phyloP scores from a whole-genome alignment of 169 alveolate species.

The Plasmodium falciparum region DNA sequence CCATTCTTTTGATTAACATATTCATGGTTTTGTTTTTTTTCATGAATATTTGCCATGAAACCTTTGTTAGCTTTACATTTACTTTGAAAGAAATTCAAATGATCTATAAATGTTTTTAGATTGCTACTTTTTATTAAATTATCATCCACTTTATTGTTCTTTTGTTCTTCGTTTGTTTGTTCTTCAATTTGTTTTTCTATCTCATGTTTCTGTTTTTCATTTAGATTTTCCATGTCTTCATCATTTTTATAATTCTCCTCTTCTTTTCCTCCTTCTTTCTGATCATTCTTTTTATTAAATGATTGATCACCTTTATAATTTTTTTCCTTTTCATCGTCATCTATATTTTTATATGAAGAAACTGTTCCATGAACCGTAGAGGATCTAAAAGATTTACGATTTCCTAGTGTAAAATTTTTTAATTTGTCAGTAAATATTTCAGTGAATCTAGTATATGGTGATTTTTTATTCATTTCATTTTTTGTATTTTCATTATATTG shows the following conservation, averaged over 20 bases:
- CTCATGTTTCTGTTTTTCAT: too few relatives aligned
- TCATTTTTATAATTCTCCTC: not conserved
- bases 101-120: constrained; percentile 19
- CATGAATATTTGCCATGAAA: not conserved
- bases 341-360: constrained; percentile 1
- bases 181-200: not conserved
- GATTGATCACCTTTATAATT: not conserved
- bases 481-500: not conserved
- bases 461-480: constrained; percentile 2
- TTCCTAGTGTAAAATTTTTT: constrained; percentile 31
- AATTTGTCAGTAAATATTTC: constrained; percentile 32
- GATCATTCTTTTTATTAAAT: too few relatives aligned
- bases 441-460: constrained; percentile 46
- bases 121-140: constrained; percentile 17
- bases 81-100: constrained; percentile 41
- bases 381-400: constrained; percentile 22
- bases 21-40: not conserved
- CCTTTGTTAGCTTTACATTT: constrained; percentile 23
- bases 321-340: constrained; percentile 4
- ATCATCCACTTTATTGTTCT: not conserved
- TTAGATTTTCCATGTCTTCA: not conserved
- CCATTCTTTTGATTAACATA: not conserved
- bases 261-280: not conserved
- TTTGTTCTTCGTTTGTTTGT: not conserved
- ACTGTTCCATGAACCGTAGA: constrained; percentile 6